These are phyloP conservation scores for Choiromyces venosus DNA, from an alignment of 495 filamentous ascomycete species.

Conservation along the genomic window DNA sequence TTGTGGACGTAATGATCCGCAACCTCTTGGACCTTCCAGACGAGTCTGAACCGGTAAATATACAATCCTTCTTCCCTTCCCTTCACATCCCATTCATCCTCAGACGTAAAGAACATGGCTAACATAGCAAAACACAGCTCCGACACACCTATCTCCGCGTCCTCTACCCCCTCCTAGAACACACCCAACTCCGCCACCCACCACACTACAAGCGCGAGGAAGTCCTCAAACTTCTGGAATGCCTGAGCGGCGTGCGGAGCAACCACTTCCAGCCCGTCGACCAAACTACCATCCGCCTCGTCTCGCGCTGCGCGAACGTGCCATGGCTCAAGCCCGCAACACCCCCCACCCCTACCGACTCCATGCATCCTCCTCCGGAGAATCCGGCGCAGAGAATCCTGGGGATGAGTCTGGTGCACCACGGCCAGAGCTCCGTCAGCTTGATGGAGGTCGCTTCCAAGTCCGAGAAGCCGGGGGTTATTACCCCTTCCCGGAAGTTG, in stretches of 20 bases:
- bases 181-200: slow-evolving; percentile 79
- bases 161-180: slow-evolving; percentile 77
- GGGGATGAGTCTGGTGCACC: slow-evolving; percentile 50
- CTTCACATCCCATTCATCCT: too few relatives aligned
- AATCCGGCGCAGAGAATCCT: slow-evolving; percentile 49
- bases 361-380: too few relatives aligned
- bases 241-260: slow-evolving; percentile 57
- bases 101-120: not conserved
- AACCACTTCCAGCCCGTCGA: slow-evolving; percentile 87
- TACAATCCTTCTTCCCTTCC: not conserved
- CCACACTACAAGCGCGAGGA: slow-evolving; percentile 92
- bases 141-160: slow-evolving; percentile 98
- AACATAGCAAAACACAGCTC: slow-evolving; percentile 44
- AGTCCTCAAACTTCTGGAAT: slow-evolving; percentile 63
- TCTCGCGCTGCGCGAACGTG: slow-evolving; percentile 74
- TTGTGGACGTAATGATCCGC: slow-evolving; percentile 92
- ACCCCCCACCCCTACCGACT: too few relatives aligned
- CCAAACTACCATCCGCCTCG: slow-evolving; percentile 78
- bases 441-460: slow-evolving; percentile 72
- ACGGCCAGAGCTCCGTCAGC: slow-evolving; percentile 56
- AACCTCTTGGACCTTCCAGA: slow-evolving; percentile 89
- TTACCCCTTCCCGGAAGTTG: slow-evolving; percentile 64
- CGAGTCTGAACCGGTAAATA: slow-evolving; percentile 57
- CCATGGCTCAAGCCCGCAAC: slow-evolving; percentile 77
- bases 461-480: slow-evolving; percentile 76